A percentile compares a stretch with the other conserved stretches of the same genome.
Conservation (phyloP, 129 eudicot genomes). For the Arctium minus region DNA sequence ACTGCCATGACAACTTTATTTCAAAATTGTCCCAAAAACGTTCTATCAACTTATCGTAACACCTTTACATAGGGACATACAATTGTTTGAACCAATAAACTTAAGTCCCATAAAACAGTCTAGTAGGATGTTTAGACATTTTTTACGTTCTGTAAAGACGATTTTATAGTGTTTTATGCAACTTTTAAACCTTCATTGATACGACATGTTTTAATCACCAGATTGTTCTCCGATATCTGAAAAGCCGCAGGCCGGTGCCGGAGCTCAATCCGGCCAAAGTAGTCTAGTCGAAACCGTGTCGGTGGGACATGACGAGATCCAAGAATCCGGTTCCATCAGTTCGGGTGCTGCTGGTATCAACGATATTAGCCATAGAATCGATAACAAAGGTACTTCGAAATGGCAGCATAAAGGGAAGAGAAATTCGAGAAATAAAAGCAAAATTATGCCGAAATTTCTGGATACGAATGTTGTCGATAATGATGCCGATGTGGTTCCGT, state of each 20-base stretch:
- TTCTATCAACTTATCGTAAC: not conserved
- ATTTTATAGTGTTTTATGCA: not conserved
- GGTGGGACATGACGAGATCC: slow-evolving; percentile 39
- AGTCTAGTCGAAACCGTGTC: slow-evolving; percentile 43
- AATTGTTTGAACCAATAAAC: not conserved
- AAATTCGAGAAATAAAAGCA: slow-evolving; percentile 45
- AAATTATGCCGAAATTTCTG: slow-evolving; percentile 24
- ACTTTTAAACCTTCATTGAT: not conserved
- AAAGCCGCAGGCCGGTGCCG: slow-evolving; percentile 30
- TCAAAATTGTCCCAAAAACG: not conserved
- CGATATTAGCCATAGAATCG: slow-evolving; percentile 19
- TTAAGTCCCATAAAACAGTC: not conserved
- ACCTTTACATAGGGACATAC: not conserved
- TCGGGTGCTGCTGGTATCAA: slow-evolving; percentile 44
- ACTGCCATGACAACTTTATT: not conserved
- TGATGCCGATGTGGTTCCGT: slow-evolving; percentile 9
- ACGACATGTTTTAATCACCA: slow-evolving; percentile 19
- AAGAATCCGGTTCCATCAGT: slow-evolving; percentile 53
- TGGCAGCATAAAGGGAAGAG: slow-evolving; percentile 86
- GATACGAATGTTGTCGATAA: slow-evolving; percentile 11
- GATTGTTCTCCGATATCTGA: slow-evolving; percentile 35
- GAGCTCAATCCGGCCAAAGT: slow-evolving; percentile 46
- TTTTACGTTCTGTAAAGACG: not conserved
- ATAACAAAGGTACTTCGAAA: slow-evolving; percentile 49
- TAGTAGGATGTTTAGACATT: not conserved